phyloP scores from a whole-genome alignment of 2,329 filamentous ascomycete genomes.

The Tolypocladium inflatum region DNA sequence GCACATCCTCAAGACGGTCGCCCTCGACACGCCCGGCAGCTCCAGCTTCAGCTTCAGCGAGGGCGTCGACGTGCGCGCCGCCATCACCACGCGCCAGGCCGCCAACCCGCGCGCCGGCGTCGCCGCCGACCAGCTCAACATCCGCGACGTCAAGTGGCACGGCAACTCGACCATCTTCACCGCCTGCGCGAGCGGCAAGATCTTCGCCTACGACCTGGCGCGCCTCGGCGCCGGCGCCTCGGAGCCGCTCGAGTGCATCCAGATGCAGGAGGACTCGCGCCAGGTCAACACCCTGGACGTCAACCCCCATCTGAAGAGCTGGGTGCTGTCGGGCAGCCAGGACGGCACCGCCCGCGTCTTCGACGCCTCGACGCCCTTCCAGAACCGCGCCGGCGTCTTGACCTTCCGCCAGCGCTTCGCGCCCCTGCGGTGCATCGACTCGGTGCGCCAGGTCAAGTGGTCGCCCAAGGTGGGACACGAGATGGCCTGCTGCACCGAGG shows the following conservation, averaged over 20 bases:
- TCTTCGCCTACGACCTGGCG: constrained; percentile 53
- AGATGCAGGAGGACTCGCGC: constrained; percentile 51
- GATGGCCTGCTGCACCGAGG: constrained; percentile 56
- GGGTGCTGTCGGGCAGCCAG: constrained; percentile 52
- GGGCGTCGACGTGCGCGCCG: constrained; percentile 46
- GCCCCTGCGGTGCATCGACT: constrained; percentile 27
- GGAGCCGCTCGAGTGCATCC: constrained; percentile 43
- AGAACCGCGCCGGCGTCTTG: constrained; percentile 36
- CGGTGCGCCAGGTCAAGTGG: constrained; percentile 55
- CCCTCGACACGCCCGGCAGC: constrained; percentile 35
- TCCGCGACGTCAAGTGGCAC: constrained; percentile 53
- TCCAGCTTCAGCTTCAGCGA: constrained; percentile 38
- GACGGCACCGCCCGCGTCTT: constrained; percentile 55
- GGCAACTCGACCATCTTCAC: constrained; percentile 48
- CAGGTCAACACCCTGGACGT: constrained; percentile 56
- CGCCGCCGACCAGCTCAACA: constrained; percentile 48
- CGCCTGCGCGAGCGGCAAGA: constrained; percentile 53
- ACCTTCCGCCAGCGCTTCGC: constrained; percentile 39
- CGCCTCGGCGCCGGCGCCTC: constrained; percentile 34
- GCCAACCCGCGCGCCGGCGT: constrained; percentile 30
- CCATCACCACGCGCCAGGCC: constrained; percentile 40
- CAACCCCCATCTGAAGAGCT: constrained; percentile 48
- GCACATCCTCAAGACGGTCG: constrained; percentile 52
- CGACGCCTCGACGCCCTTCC: constrained; percentile 40
- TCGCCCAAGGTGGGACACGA: constrained; percentile 51